Conservation (phyloP, 1,139 yeast species). For the Yamadazyma oceani region DNA sequence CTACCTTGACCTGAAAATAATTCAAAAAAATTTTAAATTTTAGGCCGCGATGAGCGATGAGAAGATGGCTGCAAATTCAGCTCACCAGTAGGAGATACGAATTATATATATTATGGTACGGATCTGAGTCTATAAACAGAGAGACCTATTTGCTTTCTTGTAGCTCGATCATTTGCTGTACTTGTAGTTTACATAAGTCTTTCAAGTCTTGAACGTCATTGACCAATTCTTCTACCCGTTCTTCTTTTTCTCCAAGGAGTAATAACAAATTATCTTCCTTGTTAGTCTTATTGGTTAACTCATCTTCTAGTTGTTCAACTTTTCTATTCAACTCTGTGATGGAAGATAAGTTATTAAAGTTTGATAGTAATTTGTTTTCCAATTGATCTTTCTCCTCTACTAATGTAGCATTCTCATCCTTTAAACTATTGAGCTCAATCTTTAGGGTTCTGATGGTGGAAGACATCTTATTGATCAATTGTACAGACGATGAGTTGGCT, state of each 20-base stretch:
- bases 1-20: neutral
- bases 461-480: conserved; percentile 70
- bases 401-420: conserved; percentile 60
- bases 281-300: conserved; percentile 35
- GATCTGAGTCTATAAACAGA: neutral
- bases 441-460: conserved; percentile 77
- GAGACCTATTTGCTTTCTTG: conserved; percentile 31
- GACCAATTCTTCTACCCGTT: conserved; percentile 75
- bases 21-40: conserved; percentile 1
- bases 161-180: conserved; percentile 78
- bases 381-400: conserved; percentile 62
- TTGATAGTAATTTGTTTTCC: conserved; percentile 59
- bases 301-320: conserved; percentile 33
- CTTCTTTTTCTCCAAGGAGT: conserved; percentile 85
- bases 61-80: conserved; percentile 7
- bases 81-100: neutral
- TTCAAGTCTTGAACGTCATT: conserved; percentile 91
- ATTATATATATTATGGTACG: no score
- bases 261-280: conserved; percentile 66
- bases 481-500: conserved; percentile 30
- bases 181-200: conserved; percentile 77
- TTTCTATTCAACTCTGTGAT: conserved; percentile 48
- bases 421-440: conserved; percentile 65
- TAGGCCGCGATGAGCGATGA: conserved; percentile 2
- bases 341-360: conserved; percentile 14